Base-by-base conservation (phyloP, 2,329 filamentous ascomycete genomes). In the Ophiobolus disseminans region DNA sequence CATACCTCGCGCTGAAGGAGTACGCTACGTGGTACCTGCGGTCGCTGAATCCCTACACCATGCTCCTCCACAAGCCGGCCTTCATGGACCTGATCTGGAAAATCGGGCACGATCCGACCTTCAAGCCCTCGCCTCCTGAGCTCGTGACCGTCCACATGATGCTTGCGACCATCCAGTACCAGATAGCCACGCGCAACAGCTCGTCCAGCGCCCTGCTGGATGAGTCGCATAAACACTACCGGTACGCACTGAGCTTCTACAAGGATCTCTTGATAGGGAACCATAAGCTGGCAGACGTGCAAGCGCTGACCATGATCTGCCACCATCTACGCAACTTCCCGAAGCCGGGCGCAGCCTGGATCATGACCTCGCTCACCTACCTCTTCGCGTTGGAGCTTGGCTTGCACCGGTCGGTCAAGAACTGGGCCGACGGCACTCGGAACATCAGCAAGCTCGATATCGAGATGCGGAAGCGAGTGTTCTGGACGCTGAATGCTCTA, bases 21-120 rank as follows among this genome's bases (percentile, higher is more conserved):
- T 91, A 88, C 63, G 83, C 86, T 5, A 81, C 87, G 40, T 91
- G 86, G 85, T 95, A 89, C 66, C 90, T 94, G 50, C 77, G 86
- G 36, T 85, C 86, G 39, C 76, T 92, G 23, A 84, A 87, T 59
- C 81, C 85, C 2, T 94, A 90, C 67, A 76, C 86, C 9, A 90
- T 91, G 2, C 72, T 93, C 7, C 77, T 95, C n/a, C 88, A 94
- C 74, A 87, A 87, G 66, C 88, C 88, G 1, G 83, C 84, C 2
- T 89, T 91, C 56, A 81, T 90, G 77, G 76, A 78, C 39, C 69
- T 92, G 61, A 81, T 90, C 42, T 92, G 91, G 72, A 80, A 83
- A 50, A 82, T 91, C 44, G 91, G 91, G 66, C 86, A 91, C 60
- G 86, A 91, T 43, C 78, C 82, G 13, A 76, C 69, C 45, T 89